These are phyloP conservation scores for Ogataea nonfermentans DNA, from an alignment of 805 yeast species.

Conservation along the genomic window DNA sequence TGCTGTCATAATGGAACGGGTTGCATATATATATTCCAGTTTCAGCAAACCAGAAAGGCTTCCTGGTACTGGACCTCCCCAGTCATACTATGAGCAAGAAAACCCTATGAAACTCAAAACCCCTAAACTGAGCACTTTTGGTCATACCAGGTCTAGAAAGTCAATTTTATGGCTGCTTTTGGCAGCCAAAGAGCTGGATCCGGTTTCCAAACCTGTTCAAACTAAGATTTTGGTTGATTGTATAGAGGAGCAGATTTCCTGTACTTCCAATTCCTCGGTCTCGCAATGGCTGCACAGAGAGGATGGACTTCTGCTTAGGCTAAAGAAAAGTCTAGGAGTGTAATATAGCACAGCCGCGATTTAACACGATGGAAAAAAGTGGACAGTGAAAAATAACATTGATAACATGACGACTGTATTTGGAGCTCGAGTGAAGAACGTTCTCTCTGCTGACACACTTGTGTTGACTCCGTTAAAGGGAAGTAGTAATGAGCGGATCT, in stretches of 20 bases:
- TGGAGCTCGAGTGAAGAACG: constrained; percentile 66
- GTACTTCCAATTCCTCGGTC: not conserved
- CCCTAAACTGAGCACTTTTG: constrained; percentile 42
- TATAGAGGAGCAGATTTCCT: constrained; percentile 21
- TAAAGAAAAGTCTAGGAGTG: constrained; percentile 18
- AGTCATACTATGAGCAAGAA: constrained; percentile 35
- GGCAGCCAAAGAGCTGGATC: constrained; percentile 71
- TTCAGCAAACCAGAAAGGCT: constrained; percentile 24
- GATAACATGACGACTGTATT: constrained; percentile 29
- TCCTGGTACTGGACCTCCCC: constrained; percentile 6
- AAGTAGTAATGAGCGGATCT: constrained; percentile 55
- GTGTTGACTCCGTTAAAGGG: constrained; percentile 52
- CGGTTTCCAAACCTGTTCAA: constrained; percentile 27
- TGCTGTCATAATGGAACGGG: constrained; percentile 37
- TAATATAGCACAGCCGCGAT: constrained; percentile 10
- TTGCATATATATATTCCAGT: constrained; percentile 32
- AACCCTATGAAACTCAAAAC: constrained; percentile 34
- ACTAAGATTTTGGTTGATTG: constrained; percentile 24
- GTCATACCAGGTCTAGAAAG: constrained; percentile 66
- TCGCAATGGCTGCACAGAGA: constrained; percentile 29
- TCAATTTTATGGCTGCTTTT: constrained; percentile 74
- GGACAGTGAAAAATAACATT: constrained; percentile 2
- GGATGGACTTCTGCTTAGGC: constrained; percentile 23
- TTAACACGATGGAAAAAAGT: not conserved
- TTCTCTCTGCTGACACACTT: constrained; percentile 68